Evolutionary conservation across 768 basidiomycete genomes (phyloP), one percentile per base, ranked within the genome.

Genomic region (Leccinum fibrillosum): DNA sequence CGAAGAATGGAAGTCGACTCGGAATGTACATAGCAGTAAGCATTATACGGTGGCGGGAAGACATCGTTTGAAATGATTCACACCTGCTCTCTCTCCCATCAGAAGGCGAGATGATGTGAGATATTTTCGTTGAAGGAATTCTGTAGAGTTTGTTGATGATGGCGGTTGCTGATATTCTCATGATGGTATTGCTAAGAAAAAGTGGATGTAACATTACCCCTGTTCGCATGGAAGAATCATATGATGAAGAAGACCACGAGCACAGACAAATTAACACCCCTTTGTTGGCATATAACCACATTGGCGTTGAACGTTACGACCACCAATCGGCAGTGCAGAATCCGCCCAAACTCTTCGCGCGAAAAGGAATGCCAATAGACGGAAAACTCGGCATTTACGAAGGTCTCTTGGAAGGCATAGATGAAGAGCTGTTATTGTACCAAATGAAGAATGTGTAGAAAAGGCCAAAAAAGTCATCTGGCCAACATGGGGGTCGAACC

Each of bases 401-500:
- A 42, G 19, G n/a, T 15, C 7, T 11, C 37, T 4, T 35, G 34
- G 11, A 39, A 17, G 35, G 15, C n/a, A n/a, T 19, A 42, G 39
- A 42, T 19, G n/a, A 42, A 11, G 9, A 19, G n/a, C 8, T 39
- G 37, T 17, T n/a, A 9, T 39, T 17, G 9, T n/a, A 9, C 37
- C 37, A 8, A 42, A 42, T 42, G 39, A 42, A n/a, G n/a, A 19
- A 42, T 4, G 3, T 2, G 4, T 39, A 4, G 17, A 39, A 39
- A 42, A 42, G 11, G 42, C 2, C 5, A 8, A 25, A 48, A 48
- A 48, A 48, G 15, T 1, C 1, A 12, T 5, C 4, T 50, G 84
- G 84, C 84, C 84, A 84, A 82, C 82, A 80, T 85, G 84, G 84
- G 85, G 84, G 79, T 86, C 84, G 85, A 86, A 86, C 84, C 85